Evolutionary conservation across 2,329 filamentous ascomycete genomes (phyloP), one percentile per base, ranked within the genome.

Genomic region (Aphanocladium album): DNA sequence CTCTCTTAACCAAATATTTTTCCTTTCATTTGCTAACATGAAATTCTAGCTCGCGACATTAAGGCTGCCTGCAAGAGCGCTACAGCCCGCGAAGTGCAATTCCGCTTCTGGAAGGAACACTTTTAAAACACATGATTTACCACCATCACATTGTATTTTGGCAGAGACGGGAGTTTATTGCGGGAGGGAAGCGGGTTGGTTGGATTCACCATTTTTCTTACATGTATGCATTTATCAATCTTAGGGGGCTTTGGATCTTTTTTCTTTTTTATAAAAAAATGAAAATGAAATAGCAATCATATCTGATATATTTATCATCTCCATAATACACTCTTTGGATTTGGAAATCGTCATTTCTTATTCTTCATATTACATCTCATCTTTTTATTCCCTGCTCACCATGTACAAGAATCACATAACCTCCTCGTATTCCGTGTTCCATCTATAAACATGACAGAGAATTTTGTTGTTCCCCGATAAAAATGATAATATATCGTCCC

Each of bases 31-130:
- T 45, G 52, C 76, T 81, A 72, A 81, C 71, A 19, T 30, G 17
- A 19, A 27, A 2, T 27, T 43, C 12, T 83, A 76, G 93, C 93
- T 7, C 84, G 92, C 66, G 86, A 91, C 69, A 97, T 99, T 72
- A 89, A 90, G 75, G 85, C 86, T 71, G 93, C 93, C 17, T 89
- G 90, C 66, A 89, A 89, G 70, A 74, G 80, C 57, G 88, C 89
- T 17, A 90, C 86, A 14, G 86, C 84, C 41, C 84, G 84, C 64
- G 90, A 96, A 67, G 91, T 99, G 61, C 85, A 88, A 69, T 99
- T 98, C 79, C 90, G 91, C 69, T 99, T 99, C 81, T 99, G 95
- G 95, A 99, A 99, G 80, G 95, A 99, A 77, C 93, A 99, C 72
- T 88, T 88, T 72, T 88, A 81, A 70, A 53, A 60, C 66, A 67